These are phyloP conservation scores for Taiwanofungus camphoratus DNA, from an alignment of 1,284 basidiomycete species.

Conservation along the genomic window DNA sequence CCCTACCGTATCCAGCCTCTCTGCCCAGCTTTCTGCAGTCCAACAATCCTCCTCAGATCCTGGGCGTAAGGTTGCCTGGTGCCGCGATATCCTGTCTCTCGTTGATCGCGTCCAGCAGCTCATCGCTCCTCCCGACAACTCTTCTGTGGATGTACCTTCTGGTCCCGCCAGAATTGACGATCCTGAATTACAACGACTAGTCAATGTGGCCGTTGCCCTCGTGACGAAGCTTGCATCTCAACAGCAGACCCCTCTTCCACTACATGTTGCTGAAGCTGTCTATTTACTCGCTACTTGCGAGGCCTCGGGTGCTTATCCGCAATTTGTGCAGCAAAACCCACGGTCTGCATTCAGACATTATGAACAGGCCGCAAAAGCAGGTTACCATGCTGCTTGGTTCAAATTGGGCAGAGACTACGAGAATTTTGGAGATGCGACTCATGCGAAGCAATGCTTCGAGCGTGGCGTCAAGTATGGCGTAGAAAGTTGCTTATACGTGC, in stretches of 20 bases:
- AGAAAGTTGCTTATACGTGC: constrained; percentile 22
- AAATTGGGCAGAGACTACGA: constrained; percentile 89
- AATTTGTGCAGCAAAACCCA: constrained; percentile 59
- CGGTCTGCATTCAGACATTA: constrained; percentile 86
- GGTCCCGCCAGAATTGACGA: constrained; percentile 59
- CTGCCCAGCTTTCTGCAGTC: constrained; percentile 39
- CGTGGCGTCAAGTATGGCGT: constrained; percentile 20
- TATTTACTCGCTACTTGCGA: constrained; percentile 71
- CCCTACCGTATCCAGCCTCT: constrained; percentile 51
- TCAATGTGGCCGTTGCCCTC: constrained; percentile 51
- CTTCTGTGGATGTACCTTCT: constrained; percentile 29
- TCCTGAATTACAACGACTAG: constrained; percentile 48
- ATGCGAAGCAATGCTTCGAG: constrained; percentile 23
- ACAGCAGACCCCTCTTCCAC: constrained; percentile 31
- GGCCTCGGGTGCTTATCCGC: constrained; percentile 62
- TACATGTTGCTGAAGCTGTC: constrained; percentile 65
- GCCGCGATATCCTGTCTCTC: constrained; percentile 73
- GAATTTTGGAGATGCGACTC: constrained; percentile 63
- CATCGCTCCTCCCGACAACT: constrained; percentile 34
- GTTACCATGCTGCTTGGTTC: constrained; percentile 80
- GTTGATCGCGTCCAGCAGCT: constrained; percentile 55
- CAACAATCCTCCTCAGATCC: constrained; percentile 52
- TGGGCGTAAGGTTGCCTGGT: constrained; percentile 64
- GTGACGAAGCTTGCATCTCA: constrained; percentile 47
- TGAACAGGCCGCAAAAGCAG: constrained; percentile 71